Percentiles rank a stretch among this genome's conserved stretches.
Evolutionary conservation across 495 filamentous ascomycete species (phyloP).

Genomic region (Collariella sp.): DNA sequence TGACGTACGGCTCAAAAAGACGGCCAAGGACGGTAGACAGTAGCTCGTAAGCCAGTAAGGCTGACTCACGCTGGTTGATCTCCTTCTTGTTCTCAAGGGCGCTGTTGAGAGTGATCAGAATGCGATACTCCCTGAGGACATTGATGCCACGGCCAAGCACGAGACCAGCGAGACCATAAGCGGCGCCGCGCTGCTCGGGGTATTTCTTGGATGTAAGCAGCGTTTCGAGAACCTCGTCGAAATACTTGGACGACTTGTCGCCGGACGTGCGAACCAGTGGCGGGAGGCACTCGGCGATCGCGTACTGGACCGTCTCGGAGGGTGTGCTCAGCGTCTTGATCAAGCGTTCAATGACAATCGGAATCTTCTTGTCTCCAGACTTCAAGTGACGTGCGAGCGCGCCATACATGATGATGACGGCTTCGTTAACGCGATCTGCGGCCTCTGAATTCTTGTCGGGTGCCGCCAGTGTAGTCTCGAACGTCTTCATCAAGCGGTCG

Average conservation of each 20-base stretch:
- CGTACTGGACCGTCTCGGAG: slow-evolving; percentile 95
- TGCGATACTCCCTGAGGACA: slow-evolving; percentile 74
- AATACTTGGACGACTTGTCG: slow-evolving; percentile 67
- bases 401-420: slow-evolving; percentile 93
- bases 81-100: slow-evolving; percentile 91
- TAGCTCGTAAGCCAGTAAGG: slow-evolving; percentile 83
- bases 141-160: slow-evolving; percentile 76
- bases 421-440: slow-evolving; percentile 85
- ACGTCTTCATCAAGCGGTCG: slow-evolving; percentile 83
- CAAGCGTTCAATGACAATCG: slow-evolving; percentile 73
- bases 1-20: slow-evolving; percentile 90
- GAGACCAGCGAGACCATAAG: slow-evolving; percentile 88
- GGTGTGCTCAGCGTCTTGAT: slow-evolving; percentile 83
- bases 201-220: slow-evolving; percentile 80
- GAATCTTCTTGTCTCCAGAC: slow-evolving; percentile 71
- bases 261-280: slow-evolving; percentile 73
- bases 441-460: slow-evolving; percentile 70
- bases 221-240: slow-evolving; percentile 69
- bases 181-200: slow-evolving; percentile 81
- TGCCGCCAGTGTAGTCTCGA: slow-evolving; percentile 73
- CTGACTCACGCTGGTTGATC: slow-evolving; percentile 75
- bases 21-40: slow-evolving; percentile 76
- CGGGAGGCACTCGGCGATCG: slow-evolving; percentile 86
- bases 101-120: slow-evolving; percentile 67
- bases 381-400: slow-evolving; percentile 82